Evolutionary conservation across 2,329 filamentous ascomycete species (phyloP), one percentile per base, ranked within the genome.

Genomic region (Raffaelea arxii): DNA sequence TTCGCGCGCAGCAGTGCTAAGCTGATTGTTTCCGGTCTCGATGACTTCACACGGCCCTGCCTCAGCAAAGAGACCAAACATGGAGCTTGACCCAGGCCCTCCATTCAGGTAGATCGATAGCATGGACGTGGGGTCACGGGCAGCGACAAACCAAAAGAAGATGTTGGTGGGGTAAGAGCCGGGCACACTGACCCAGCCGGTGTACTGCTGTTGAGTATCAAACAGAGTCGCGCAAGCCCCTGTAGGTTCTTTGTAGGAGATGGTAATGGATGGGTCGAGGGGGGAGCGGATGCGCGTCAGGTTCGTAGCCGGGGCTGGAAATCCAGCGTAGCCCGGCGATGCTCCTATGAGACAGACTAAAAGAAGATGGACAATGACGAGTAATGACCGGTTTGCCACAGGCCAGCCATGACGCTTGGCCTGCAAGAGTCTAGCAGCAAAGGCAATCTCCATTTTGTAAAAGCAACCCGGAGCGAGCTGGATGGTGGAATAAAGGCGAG

Each of bases 171-270:
- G 62, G 53, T 70, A 76, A 24, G 66, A 62, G 39, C 70, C 79
- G 5, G 79, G 77, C 5, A 86, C 62, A 45, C 65, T 72, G 47
- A 86, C 77, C 73, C 84, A 86, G 56, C 83, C 83, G 4, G 80
- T 77, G 57, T 81, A 84, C 59, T 86, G 83, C 59, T 80, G 74
- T 61, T 87, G 83, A 1, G 67, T 69, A 39, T 69, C 58, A 55
- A 84, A 84, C 7, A 75, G 76, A 2, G 83, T 86, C 41, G 68
- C 73, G 61, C 84, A 87, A 12, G 74, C 80, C 40, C 75, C 78
- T 7, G 67, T 60, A 4, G 75, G 71, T 30, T 71, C 65, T 57
- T 82, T 86, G 69, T 83, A 88, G 46, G 77, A 75, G 58, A 87
- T 77, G 49, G 75, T 80, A 57, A 87, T 76, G 53, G 75, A 73